These are phyloP conservation scores for Cryptosporidium felis DNA, from an alignment of 169 alveolate species.

Conservation along the genomic window DNA sequence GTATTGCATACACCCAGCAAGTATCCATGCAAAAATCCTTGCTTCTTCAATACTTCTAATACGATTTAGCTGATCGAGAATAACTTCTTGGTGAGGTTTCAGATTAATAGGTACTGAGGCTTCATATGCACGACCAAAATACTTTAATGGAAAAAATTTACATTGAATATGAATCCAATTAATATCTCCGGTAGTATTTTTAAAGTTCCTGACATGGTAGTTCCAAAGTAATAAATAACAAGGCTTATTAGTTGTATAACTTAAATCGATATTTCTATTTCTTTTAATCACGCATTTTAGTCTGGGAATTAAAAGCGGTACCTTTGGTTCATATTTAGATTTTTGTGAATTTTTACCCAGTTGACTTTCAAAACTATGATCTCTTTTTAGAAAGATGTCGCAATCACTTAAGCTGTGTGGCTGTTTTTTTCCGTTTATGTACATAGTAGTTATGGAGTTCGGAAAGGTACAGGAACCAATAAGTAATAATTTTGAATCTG, in stretches of 20 bases:
- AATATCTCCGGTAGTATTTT: constrained; percentile 40
- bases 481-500: background rate
- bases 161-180: constrained; percentile 59
- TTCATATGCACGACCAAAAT: constrained; percentile 41
- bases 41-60: constrained; percentile 51
- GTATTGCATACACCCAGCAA: constrained; percentile 56
- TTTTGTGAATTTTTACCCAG: background rate
- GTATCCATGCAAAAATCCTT: constrained; percentile 66
- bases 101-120: constrained; percentile 33
- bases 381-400: constrained; percentile 12
- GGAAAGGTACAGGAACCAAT: background rate
- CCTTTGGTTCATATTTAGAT: background rate
- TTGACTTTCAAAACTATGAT: background rate
- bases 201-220: constrained; percentile 29
- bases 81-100: constrained; percentile 36
- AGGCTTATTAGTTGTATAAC: constrained; percentile 21
- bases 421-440: background rate
- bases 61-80: constrained; percentile 63
- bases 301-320: constrained; percentile 56
- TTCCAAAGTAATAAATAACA: constrained; percentile 63
- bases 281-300: constrained; percentile 20
- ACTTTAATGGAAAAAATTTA: constrained; percentile 13
- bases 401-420: constrained; percentile 45
- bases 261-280: background rate
- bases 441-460: background rate